Evolutionary conservation across 768 basidiomycete species (phyloP), one percentile per base, ranked within the genome.

Genomic region (Termitomyces sp.): DNA sequence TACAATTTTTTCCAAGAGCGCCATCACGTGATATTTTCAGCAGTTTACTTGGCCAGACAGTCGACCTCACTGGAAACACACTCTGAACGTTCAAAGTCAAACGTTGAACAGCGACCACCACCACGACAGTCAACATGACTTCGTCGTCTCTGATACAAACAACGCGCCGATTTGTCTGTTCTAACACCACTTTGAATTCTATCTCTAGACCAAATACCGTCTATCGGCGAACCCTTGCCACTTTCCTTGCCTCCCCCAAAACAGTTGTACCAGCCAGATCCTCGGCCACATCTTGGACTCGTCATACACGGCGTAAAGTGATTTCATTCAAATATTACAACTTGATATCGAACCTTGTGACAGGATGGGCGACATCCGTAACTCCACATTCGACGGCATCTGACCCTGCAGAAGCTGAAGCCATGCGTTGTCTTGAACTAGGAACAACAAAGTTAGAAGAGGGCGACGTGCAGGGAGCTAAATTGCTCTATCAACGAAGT

Each of bases 381-480:
- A 90, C 89, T 11, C 81, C 85, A 7, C 88, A 91, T 63, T 93
- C 90, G n/a, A 85, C 86, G 20, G 78, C 89, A 33, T 81, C 83
- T 22, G 91, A 94, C 71, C 91, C 91, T 29, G 90, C 88, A 54
- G 89, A 93, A 61, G 73, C 75, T 22, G 91, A 93, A 69, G 89
- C 91, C 3, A 72, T 89, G 68, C 78, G 79, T 49, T 91, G 87
- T 58, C 78, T 94, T 20, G 92, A 93, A 70, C 81, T 87, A 64
- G 91, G 92, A 38, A 93, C 92, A 1, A 77, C 81, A 61, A 90
- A 89, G 63, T 75, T 94, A 33, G 92, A 93, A 68, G 89, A 92
- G 63, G 92, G 92, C 20, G 92, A 94, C 58, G 83, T 94, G 3
- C 77, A 88, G 61, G 82, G 77, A 48, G 91, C 91, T 49, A 92